Percentiles rank a stretch among this genome's conserved stretches.
These are phyloP conservation scores for Umbelopsis vinacea DNA, from an alignment of 192 early-diverging fungal genomes.

Conservation along the genomic window DNA sequence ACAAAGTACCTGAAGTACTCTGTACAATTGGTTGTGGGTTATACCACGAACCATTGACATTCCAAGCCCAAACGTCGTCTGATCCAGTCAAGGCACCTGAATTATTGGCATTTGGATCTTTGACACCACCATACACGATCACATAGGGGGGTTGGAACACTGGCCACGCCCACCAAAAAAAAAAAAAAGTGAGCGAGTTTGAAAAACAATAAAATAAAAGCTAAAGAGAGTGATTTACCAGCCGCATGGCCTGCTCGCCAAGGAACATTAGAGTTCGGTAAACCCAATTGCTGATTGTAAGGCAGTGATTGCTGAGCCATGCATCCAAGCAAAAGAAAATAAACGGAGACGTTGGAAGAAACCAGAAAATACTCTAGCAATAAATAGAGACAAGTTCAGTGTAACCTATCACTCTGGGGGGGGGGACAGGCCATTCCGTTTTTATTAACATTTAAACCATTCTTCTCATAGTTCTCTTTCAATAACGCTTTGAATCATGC, in stretches of 20 bases:
- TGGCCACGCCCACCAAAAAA: background rate
- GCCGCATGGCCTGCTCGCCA: constrained; percentile 43
- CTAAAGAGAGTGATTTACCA: constrained; percentile 25
- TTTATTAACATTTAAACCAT: constrained; percentile 1
- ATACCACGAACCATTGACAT: constrained; percentile 51
- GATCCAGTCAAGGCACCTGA: constrained; percentile 42
- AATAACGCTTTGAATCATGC: constrained; percentile 61
- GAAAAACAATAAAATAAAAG: background rate
- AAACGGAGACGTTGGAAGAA: background rate
- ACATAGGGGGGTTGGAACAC: constrained; percentile 43
- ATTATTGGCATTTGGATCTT: constrained; percentile 32
- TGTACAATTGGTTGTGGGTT: constrained; percentile 39
- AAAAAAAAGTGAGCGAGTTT: background rate
- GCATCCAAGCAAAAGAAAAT: constrained; percentile 12
- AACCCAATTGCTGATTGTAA: constrained; percentile 25
- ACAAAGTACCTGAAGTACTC: constrained; percentile 16
- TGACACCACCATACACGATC: constrained; percentile 53
- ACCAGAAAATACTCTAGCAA: background rate
- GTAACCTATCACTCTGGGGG: background rate
- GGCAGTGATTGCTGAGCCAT: constrained; percentile 24
- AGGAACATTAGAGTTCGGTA: constrained; percentile 29
- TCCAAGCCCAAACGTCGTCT: constrained; percentile 52
- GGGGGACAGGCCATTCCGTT: background rate
- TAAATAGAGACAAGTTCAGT: background rate
- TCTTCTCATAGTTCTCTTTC: constrained; percentile 45